Base-by-base conservation (phyloP, 2,329 filamentous ascomycete genomes). In the Sporothrix globosa region DNA sequence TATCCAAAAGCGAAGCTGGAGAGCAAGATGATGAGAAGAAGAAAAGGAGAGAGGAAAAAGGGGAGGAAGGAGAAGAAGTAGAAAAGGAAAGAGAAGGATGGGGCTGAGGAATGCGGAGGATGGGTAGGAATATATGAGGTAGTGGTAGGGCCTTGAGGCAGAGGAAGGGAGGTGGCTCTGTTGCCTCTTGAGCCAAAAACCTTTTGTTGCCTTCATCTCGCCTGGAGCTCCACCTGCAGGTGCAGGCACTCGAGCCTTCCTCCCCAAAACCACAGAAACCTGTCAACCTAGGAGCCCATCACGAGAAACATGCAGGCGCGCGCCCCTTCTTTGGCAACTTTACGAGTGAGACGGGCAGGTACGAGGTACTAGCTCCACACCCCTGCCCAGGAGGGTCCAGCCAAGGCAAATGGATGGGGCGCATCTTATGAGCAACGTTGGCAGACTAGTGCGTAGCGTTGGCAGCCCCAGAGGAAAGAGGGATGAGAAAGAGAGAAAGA, bases 51-150 rank as follows among this genome's bases (percentile, higher is more conserved):
- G 17, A 48, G 44, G 5, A n/a, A 39, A 48, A 21, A 58, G 44
- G 41, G 54, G 52, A 60, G 21, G 41, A 4, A 21, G 17, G 6
- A 30, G 41, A 39, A 60, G 41, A 34, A 48, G 54, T 24, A 60
- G 41, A 46, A 41, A 48, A 67, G 30, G n/a, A 41, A 19, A 27
- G 4, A 67, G 46, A 13, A 34, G 63, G 27, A 61, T 6, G 53
- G 61, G 39, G 41, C 34, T 30, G 50, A 61, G 66, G 48, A 56
- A 66, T 67, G 70, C 53, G 52, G 70, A 69, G 70, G 70, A 50
- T 39, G 50, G 53, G 41, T 21, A 67, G 66, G 60, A 53, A 58
- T 67, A 60, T 67, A 58, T 69, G 30, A n/a, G 65, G 65, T 41
- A 44, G 54, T 61, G 24, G 54, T 44, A 61, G 44, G 44, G 54